Evolutionary conservation across 345 rosid genomes (phyloP).

Genomic region (Garcia nutans): DNA sequence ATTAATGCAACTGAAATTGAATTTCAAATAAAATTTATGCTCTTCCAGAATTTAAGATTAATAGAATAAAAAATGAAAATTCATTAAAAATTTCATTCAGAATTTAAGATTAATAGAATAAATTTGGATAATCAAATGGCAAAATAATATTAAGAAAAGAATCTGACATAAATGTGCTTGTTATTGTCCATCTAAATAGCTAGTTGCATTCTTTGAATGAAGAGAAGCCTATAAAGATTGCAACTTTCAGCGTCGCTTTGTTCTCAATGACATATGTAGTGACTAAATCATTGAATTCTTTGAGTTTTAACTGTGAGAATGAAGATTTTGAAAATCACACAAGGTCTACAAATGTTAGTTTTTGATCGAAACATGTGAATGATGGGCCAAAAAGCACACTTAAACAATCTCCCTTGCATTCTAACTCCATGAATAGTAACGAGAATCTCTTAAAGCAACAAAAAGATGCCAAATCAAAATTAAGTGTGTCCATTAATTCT

Average conservation of each 20-base stretch:
- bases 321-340: conserved; percentile 16
- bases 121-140: conserved; percentile 33
- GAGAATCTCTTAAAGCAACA: conserved; percentile 45
- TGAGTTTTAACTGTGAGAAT: conserved; percentile 32
- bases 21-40: no score
- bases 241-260: conserved; percentile 83
- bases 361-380: conserved; percentile 46
- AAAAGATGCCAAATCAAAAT: conserved; percentile 63
- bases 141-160: conserved; percentile 13
- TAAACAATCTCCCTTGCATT: conserved; percentile 69
- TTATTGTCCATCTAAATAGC: conserved; percentile 45
- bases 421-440: conserved; percentile 28
- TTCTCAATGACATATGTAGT: conserved; percentile 93
- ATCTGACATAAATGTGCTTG: conserved; percentile 24
- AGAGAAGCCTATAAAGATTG: conserved; percentile 53
- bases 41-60: no score
- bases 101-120: no score
- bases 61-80: no score
- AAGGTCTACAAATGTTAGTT: conserved; percentile 16
- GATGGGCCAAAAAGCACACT: conserved; percentile 81
- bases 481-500: conserved; percentile 83
- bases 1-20: no score
- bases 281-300: conserved; percentile 38
- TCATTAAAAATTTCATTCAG: no score
- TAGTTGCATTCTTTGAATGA: conserved; percentile 19